phyloP scores from a whole-genome alignment of 2,329 filamentous ascomycete species.

The Sporothrix dimorphospora region DNA sequence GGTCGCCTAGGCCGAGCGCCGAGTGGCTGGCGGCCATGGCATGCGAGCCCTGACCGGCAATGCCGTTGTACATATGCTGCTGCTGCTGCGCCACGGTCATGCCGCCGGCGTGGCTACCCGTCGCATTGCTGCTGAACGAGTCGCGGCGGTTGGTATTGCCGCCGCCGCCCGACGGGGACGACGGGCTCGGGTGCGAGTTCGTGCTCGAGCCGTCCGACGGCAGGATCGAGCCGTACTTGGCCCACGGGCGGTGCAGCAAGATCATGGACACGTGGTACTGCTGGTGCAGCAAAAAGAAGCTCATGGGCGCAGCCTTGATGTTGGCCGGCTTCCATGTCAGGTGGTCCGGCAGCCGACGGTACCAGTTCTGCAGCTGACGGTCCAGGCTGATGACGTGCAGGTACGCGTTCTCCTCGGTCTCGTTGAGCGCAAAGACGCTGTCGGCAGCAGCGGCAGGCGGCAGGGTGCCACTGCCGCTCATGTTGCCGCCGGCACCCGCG shows the following conservation, averaged over 20 bases:
- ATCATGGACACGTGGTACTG: slow-evolving; percentile 59
- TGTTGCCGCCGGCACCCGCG: neutral
- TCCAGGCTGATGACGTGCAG: slow-evolving; percentile 55
- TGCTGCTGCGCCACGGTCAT: slow-evolving; percentile 5
- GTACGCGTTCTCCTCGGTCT: slow-evolving; percentile 51
- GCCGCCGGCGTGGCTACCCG: neutral
- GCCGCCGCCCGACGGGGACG: slow-evolving; percentile 1
- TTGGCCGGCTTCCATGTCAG: slow-evolving; percentile 54
- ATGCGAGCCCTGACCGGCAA: neutral
- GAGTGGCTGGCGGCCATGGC: slow-evolving; percentile 32
- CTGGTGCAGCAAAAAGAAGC: slow-evolving; percentile 59
- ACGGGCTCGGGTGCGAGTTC: slow-evolving; percentile 42
- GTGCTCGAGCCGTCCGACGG: slow-evolving; percentile 39
- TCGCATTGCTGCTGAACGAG: slow-evolving; percentile 22
- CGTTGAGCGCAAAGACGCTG: slow-evolving; percentile 39
- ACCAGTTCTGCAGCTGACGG: slow-evolving; percentile 58
- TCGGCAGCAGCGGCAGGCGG: slow-evolving; percentile 35
- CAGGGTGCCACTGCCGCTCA: neutral
- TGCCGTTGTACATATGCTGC: slow-evolving; percentile 18
- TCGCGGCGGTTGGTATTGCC: slow-evolving; percentile 21
- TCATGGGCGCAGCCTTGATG: slow-evolving; percentile 54
- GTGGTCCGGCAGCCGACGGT: slow-evolving; percentile 53
- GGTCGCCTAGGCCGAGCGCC: slow-evolving; percentile 40
- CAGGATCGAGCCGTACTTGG: slow-evolving; percentile 50
- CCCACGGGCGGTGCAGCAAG: slow-evolving; percentile 57